phyloP scores from a whole-genome alignment of 169 alveolate genomes.

The Haemoproteus tartakovskyi region DNA sequence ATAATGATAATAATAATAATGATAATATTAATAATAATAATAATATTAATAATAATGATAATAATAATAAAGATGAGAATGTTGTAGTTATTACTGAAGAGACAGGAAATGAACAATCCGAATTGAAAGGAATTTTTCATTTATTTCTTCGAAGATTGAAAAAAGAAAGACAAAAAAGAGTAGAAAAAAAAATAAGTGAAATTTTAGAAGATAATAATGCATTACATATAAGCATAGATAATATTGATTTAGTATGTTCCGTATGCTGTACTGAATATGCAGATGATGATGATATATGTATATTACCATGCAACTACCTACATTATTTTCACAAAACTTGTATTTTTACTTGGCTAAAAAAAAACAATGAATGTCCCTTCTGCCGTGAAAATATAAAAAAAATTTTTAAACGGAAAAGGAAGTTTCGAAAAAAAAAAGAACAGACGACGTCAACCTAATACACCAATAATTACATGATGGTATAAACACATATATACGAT shows the following conservation, averaged over 20 bases:
- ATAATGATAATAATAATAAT: too few species aligned
- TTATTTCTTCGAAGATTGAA: too few species aligned
- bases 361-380: slow-evolving; percentile 76
- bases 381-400: slow-evolving; percentile 71
- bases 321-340: slow-evolving; percentile 79
- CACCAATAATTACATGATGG: too few species aligned
- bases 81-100: too few species aligned
- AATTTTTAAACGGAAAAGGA: not conserved
- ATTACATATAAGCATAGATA: slow-evolving; percentile 31
- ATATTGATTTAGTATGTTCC: slow-evolving; percentile 34
- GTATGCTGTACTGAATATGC: slow-evolving; percentile 29
- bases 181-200: not conserved
- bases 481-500: too few species aligned
- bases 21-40: too few species aligned
- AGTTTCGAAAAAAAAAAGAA: not conserved
- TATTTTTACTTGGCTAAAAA: slow-evolving; percentile 74
- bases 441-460: too few species aligned
- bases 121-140: not conserved
- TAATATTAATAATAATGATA: too few species aligned
- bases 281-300: slow-evolving; percentile 69
- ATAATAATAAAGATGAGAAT: too few species aligned
- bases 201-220: slow-evolving; percentile 1
- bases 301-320: slow-evolving; percentile 77
- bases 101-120: not conserved
- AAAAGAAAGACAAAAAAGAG: too few species aligned